Percentiles rank a stretch among this genome's conserved stretches.
Evolutionary conservation across 495 filamentous ascomycete species (phyloP).

Genomic region (Penicillium fimorum): DNA sequence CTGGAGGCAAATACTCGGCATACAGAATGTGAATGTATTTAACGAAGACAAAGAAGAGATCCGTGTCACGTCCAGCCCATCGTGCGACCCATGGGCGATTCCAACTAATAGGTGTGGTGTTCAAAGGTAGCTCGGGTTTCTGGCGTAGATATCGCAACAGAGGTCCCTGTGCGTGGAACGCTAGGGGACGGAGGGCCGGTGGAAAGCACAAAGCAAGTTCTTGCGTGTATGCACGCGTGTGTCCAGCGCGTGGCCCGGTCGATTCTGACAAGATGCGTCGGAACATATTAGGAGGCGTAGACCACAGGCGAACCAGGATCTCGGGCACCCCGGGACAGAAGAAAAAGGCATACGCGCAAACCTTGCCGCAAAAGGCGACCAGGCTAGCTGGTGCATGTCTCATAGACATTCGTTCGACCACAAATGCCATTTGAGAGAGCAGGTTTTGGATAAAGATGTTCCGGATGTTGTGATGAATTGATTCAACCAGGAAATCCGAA

Average conservation of each 20-base stretch:
- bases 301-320: slow-evolving; percentile 82
- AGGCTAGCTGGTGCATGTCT: slow-evolving; percentile 87
- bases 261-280: slow-evolving; percentile 70
- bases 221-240: slow-evolving; percentile 40
- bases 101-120: slow-evolving; percentile 74
- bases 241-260: slow-evolving; percentile 44
- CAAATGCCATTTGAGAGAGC: slow-evolving; percentile 80
- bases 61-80: slow-evolving; percentile 88
- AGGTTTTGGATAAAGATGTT: slow-evolving; percentile 88
- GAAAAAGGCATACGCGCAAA: slow-evolving; percentile 92
- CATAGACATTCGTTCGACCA: slow-evolving; percentile 88
- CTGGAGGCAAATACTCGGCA: slow-evolving; percentile 72
- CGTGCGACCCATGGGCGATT: slow-evolving; percentile 79
- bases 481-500: slow-evolving; percentile 82
- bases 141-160: slow-evolving; percentile 65
- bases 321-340: slow-evolving; percentile 91
- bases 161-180: slow-evolving; percentile 65
- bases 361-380: slow-evolving; percentile 91
- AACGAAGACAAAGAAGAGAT: slow-evolving; percentile 90
- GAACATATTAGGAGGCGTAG: slow-evolving; percentile 60
- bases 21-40: slow-evolving; percentile 86
- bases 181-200: slow-evolving; percentile 62
- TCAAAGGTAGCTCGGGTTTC: slow-evolving; percentile 65
- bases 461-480: slow-evolving; percentile 90
- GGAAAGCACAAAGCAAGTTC: slow-evolving; percentile 74